These are phyloP conservation scores for Athelia sp. DNA, from an alignment of 1,284 basidiomycete genomes.

Conservation along the genomic window DNA sequence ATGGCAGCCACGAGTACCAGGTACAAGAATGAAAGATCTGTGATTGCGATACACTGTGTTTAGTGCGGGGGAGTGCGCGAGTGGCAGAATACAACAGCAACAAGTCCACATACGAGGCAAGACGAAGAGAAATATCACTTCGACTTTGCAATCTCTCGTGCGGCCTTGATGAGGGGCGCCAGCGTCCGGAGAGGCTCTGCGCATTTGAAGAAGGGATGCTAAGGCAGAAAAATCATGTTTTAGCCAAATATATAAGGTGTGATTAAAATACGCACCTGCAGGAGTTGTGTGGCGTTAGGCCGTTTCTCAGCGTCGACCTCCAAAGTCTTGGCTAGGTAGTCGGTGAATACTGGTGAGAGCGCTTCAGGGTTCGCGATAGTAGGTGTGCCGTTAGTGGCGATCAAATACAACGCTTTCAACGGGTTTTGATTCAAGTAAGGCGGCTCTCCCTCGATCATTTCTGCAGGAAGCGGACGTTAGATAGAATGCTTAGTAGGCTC, in stretches of 20 bases:
- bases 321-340: conserved; percentile 87
- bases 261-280: conserved; percentile 50
- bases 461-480: conserved; percentile 34
- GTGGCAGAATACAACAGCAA: too few relatives aligned
- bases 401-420: conserved; percentile 91
- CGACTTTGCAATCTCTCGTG: conserved; percentile 73
- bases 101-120: too few relatives aligned
- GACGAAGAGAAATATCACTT: not conserved
- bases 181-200: conserved; percentile 85
- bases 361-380: conserved; percentile 95
- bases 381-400: conserved; percentile 98
- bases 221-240: conserved; percentile 6
- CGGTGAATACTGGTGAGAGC: conserved; percentile 81
- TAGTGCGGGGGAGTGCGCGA: too few relatives aligned
- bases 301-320: conserved; percentile 95
- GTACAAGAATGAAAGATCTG: not conserved
- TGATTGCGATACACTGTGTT: too few relatives aligned
- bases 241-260: conserved; percentile 2
- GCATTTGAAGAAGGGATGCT: conserved; percentile 88
- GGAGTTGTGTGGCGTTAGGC: conserved; percentile 80
- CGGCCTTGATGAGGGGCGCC: conserved; percentile 90
- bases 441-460: conserved; percentile 99
- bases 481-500: not conserved
- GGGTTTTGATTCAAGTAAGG: conserved; percentile 98
- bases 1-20: too few relatives aligned